Conservation (phyloP, 495 filamentous ascomycete species). For the Opeltia flavorubescens region DNA sequence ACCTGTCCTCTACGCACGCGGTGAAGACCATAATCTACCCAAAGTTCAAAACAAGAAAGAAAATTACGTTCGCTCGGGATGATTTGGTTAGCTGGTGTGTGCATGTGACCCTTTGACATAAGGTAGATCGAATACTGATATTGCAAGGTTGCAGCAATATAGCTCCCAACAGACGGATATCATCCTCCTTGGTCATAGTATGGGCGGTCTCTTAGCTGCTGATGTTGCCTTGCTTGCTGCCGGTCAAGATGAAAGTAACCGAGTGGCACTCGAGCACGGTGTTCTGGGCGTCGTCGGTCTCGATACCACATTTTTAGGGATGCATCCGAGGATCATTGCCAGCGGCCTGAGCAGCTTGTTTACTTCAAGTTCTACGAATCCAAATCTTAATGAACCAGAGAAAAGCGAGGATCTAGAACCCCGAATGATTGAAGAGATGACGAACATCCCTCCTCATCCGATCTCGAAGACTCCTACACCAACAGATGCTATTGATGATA, state of each 20-base stretch:
- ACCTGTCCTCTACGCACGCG: constrained; percentile 55
- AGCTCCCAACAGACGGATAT: constrained; percentile 64
- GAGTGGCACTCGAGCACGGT: constrained; percentile 39
- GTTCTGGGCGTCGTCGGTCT: constrained; percentile 75
- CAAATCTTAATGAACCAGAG: constrained; percentile 4
- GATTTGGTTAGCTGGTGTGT: constrained; percentile 77
- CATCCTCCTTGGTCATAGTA: constrained; percentile 74
- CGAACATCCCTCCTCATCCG: background rate
- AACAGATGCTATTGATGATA: background rate
- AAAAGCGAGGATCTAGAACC: background rate
- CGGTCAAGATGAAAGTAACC: constrained; percentile 10
- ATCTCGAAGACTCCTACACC: background rate
- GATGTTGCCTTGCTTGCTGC: constrained; percentile 57
- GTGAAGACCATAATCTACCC: constrained; percentile 90
- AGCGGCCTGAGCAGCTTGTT: constrained; percentile 70
- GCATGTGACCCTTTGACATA: background rate
- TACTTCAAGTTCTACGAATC: constrained; percentile 35
- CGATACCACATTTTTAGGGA: constrained; percentile 75
- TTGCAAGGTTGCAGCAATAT: constrained; percentile 55
- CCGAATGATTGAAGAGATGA: background rate
- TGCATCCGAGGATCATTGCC: constrained; percentile 76
- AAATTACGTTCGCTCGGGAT: constrained; percentile 57
- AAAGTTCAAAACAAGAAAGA: constrained; percentile 68
- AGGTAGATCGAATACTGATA: constrained; percentile 1
- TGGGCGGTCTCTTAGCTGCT: constrained; percentile 74